Evolutionary conservation across 2,329 filamentous ascomycete species (phyloP).

Genomic region (Penicillium occitanis): DNA sequence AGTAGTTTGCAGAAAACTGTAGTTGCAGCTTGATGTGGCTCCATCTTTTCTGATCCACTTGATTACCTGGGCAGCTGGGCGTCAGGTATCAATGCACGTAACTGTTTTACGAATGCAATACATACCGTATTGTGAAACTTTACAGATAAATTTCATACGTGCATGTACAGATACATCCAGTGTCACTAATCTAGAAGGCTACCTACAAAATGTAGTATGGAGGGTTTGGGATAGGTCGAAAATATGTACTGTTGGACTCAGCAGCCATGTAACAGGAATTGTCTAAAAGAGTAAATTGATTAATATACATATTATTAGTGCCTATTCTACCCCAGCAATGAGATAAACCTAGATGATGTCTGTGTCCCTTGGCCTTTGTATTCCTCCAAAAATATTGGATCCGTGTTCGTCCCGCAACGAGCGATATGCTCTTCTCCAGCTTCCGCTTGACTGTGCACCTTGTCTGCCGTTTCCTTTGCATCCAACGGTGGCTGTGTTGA

Average conservation of each 20-base stretch:
- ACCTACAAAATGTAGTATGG: neutral
- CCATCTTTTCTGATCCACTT: neutral
- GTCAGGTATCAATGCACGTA: neutral
- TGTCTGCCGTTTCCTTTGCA: neutral
- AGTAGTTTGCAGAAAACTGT: neutral
- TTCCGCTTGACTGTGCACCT: neutral
- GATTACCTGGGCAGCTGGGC: neutral
- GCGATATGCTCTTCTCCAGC: too few species aligned
- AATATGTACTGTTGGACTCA: neutral
- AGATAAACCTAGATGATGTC: neutral
- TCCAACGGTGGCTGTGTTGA: neutral
- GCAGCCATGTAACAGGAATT: neutral
- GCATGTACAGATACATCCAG: neutral
- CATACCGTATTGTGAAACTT: neutral
- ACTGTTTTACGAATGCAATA: neutral
- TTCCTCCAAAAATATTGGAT: neutral
- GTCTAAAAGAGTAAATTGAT: neutral
- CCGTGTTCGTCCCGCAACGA: neutral
- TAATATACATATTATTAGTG: neutral
- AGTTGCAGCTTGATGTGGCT: conserved; percentile 1
- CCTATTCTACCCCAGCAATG: neutral
- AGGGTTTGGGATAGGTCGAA: neutral
- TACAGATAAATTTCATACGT: neutral
- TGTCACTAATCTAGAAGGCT: neutral
- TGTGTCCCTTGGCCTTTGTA: too few species aligned